These are phyloP conservation scores for Chrysopogon serrulatus DNA, from an alignment of 176 grass and related monocot species.

Conservation along the genomic window DNA sequence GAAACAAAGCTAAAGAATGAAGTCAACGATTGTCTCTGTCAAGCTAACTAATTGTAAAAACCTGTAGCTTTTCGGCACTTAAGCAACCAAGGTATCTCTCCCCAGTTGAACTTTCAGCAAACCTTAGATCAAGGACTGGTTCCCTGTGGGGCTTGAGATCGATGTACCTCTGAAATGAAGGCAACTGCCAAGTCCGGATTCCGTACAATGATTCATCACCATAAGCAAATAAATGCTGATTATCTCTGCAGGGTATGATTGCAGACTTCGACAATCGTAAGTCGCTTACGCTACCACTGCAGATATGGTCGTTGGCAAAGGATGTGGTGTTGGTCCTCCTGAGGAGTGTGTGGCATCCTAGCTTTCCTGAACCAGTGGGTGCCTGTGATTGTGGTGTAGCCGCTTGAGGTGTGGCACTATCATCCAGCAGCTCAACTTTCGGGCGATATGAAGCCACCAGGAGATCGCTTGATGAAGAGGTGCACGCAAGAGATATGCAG, in stretches of 20 bases:
- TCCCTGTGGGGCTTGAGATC: constrained; percentile 53
- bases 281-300: constrained; percentile 49
- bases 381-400: constrained; percentile 24
- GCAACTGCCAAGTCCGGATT: constrained; percentile 59
- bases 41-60: constrained; percentile 37
- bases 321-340: constrained; percentile 31
- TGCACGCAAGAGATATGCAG: constrained; percentile 74
- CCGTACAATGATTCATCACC: constrained; percentile 55
- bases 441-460: constrained; percentile 72
- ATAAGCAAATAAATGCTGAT: constrained; percentile 51
- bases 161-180: constrained; percentile 42
- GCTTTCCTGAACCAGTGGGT: constrained; percentile 46
- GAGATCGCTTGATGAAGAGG: constrained; percentile 36
- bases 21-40: background rate
- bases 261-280: constrained; percentile 74
- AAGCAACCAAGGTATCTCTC: constrained; percentile 67
- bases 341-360: constrained; percentile 58
- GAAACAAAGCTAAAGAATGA: background rate
- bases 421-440: constrained; percentile 51
- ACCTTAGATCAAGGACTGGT: constrained; percentile 86
- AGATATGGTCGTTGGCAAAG: constrained; percentile 30
- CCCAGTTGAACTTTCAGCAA: constrained; percentile 22
- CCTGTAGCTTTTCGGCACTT: constrained; percentile 65
- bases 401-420: constrained; percentile 37
- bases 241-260: constrained; percentile 39